Evolutionary conservation across 805 yeast genomes (phyloP), one percentile per base, ranked within the genome.

Genomic region (Starmera pachycereana): DNA sequence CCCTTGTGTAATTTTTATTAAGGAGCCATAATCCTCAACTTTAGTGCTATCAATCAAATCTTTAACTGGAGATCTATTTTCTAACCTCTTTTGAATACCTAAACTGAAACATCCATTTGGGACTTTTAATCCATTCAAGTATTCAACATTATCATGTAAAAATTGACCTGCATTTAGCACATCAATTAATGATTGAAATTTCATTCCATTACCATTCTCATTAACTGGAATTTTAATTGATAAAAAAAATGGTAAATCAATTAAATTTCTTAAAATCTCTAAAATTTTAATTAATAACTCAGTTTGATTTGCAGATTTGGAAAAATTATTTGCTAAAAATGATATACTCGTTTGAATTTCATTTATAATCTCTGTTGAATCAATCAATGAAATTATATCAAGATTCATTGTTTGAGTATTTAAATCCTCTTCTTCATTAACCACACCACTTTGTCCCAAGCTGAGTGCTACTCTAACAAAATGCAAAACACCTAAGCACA

Each of bases 341-440:
- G 38, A 44, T 1, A 67, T 52, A 1, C 72, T 52, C 8, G 43
- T 43, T 4, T 62, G 56, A 7, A 77, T 36, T 10, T 55, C 56
- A 0, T 35, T 29, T 6, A 51, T 4, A 4, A 64, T 40, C n/a
- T 43, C 49, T 10, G 44, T 44, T 3, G 55, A 40, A 3, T 38
- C 43, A 13, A 57, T 45, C 12, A 51, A 38, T 47, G 61, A 50
- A 3, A 64, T 62, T 32, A 69, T 60, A 44, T 69, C 65, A 50
- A 68, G 66, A 32, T 76, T 78, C 78, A 80, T 75, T 12, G 68
- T 66, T 48, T 80, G 74, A 2, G 81, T 72, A 41, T 78, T 77
- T 29, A 83, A 60, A 58, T 84, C 94, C 53, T 83, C 92, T 51
- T 81, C 92, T 51, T 82, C 87, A 46, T 72, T 75, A 10, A 81